Conservation (phyloP, 108 stramenopile species). For the Cyclostephanos tholiformis region DNA sequence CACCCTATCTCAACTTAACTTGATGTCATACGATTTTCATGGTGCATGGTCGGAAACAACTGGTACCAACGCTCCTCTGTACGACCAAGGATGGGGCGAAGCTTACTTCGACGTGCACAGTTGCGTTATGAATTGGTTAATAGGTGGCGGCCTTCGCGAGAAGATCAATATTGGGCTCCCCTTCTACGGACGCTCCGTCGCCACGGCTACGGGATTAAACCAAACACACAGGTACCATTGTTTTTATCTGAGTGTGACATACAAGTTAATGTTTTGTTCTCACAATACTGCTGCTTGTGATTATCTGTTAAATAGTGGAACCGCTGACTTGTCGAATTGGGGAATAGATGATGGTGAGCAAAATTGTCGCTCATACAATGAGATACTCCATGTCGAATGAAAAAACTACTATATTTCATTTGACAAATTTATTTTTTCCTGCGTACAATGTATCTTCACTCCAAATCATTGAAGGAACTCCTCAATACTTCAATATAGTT, state of each 20-base stretch:
- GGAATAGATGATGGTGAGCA: slow-evolving; percentile 36
- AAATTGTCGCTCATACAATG: not conserved
- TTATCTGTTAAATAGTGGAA: slow-evolving; percentile 5
- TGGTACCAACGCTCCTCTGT: slow-evolving; percentile 43
- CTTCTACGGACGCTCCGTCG: slow-evolving; percentile 51
- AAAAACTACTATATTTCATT: too few relatives aligned
- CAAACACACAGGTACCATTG: slow-evolving; percentile 20
- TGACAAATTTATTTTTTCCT: not conserved
- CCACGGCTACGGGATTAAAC: slow-evolving; percentile 37
- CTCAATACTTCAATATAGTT: slow-evolving; percentile 54
- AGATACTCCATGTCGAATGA: too few relatives aligned
- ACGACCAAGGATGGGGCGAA: slow-evolving; percentile 51
- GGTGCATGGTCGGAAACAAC: slow-evolving; percentile 39
- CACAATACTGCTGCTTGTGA: not conserved
- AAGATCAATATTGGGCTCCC: slow-evolving; percentile 42
- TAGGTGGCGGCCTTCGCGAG: slow-evolving; percentile 18
- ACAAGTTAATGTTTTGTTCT: not conserved
- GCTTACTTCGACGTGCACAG: slow-evolving; percentile 34
- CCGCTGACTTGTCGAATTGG: slow-evolving; percentile 25
- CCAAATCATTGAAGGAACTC: slow-evolving; percentile 28
- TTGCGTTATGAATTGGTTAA: slow-evolving; percentile 47
- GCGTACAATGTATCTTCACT: not conserved
- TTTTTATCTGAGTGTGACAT: not conserved
- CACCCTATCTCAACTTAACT: slow-evolving; percentile 42
- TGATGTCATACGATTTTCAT: slow-evolving; percentile 51